Evolutionary conservation across 164 flowering plant species (phyloP).

Genomic region (Tetrastigma voinierianum): DNA sequence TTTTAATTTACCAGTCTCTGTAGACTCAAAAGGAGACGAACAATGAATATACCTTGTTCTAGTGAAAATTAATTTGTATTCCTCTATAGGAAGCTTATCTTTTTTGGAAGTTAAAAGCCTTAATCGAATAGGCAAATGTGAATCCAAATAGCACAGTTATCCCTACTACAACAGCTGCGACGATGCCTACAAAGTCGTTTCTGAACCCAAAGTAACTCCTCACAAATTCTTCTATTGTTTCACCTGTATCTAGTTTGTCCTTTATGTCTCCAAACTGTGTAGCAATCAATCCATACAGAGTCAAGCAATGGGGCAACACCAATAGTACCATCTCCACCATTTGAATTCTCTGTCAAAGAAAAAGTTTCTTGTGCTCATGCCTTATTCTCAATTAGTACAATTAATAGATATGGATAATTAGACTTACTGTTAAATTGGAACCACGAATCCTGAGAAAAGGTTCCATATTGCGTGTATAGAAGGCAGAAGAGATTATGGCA

Average conservation of each 20-base stretch:
- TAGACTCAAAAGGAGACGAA: too few species aligned
- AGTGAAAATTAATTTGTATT: not conserved
- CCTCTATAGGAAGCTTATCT: slow-evolving; percentile 13
- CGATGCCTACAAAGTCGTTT: slow-evolving; percentile 31
- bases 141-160: slow-evolving; percentile 32
- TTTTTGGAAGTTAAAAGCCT: slow-evolving; percentile 38
- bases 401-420: not conserved
- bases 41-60: not conserved
- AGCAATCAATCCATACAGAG: slow-evolving; percentile 39
- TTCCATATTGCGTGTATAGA: slow-evolving; percentile 44
- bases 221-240: slow-evolving; percentile 34
- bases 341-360: slow-evolving; percentile 37
- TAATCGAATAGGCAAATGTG: slow-evolving; percentile 42
- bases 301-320: slow-evolving; percentile 39
- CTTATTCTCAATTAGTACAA: not conserved
- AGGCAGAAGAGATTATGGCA: slow-evolving; percentile 37
- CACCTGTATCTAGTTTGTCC: slow-evolving; percentile 21
- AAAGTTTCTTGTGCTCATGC: not conserved
- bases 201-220: slow-evolving; percentile 31
- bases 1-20: not conserved
- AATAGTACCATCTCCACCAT: slow-evolving; percentile 48
- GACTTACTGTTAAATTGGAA: slow-evolving; percentile 42
- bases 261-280: slow-evolving; percentile 43
- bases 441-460: slow-evolving; percentile 49
- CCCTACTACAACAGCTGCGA: slow-evolving; percentile 30